Evolutionary conservation across 148 eudicot species (phyloP).

Genomic region (Tetragonia tetragonoides): DNA sequence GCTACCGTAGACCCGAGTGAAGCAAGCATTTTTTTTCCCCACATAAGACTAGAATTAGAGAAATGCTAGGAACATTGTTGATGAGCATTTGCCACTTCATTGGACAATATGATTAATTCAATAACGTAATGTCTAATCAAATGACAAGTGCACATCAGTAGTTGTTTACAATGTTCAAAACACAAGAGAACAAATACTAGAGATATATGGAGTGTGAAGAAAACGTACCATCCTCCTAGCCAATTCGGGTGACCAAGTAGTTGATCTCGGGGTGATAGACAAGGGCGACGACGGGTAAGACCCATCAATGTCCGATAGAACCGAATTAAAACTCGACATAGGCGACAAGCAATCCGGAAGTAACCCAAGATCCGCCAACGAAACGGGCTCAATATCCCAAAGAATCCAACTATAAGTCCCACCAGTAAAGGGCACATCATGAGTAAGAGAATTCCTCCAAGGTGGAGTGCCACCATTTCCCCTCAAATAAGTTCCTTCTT

Average conservation of each 20-base stretch:
- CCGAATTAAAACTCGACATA: constrained; percentile 45
- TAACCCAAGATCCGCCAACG: constrained; percentile 28
- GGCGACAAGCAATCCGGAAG: constrained; percentile 32
- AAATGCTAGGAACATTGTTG: too few species aligned
- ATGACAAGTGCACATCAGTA: too few species aligned
- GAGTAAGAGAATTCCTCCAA: constrained; percentile 75
- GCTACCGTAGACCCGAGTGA: too few species aligned
- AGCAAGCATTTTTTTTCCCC: too few species aligned
- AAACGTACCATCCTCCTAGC: constrained; percentile 50
- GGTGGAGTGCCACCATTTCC: constrained; percentile 82
- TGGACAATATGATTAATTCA: too few species aligned
- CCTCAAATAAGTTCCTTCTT: constrained; percentile 51
- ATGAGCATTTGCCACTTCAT: too few species aligned
- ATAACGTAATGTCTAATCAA: too few species aligned
- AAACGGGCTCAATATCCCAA: constrained; percentile 67
- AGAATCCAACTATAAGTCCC: constrained; percentile 47
- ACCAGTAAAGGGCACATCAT: constrained; percentile 46
- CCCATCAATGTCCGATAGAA: constrained; percentile 39
- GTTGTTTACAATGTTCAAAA: too few species aligned
- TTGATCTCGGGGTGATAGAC: constrained; percentile 36
- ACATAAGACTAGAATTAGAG: too few species aligned
- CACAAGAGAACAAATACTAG: neutral
- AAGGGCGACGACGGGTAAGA: constrained; percentile 43
- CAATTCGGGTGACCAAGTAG: constrained; percentile 26
- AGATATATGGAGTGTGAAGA: neutral